phyloP scores from a whole-genome alignment of 495 filamentous ascomycete genomes.

The Annulohypoxylon nitens region DNA sequence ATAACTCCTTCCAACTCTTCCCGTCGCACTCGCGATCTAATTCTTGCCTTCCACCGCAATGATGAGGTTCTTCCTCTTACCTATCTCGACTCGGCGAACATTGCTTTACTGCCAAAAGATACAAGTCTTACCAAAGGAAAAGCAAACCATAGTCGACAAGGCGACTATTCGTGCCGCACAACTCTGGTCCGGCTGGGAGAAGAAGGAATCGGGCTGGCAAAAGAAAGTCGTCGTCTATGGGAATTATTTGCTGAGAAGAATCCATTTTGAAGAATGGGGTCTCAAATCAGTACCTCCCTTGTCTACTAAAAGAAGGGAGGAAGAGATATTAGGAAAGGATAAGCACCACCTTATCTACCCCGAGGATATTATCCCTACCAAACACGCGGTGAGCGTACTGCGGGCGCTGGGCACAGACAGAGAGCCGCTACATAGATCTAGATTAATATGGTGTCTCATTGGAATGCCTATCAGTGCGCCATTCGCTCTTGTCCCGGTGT shows the following conservation, averaged over 20 bases:
- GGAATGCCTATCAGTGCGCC: constrained; percentile 88
- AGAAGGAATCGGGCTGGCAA: constrained; percentile 86
- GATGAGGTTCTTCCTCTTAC: constrained; percentile 96
- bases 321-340: constrained; percentile 72
- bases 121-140: constrained; percentile 58
- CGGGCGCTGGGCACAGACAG: constrained; percentile 79
- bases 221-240: constrained; percentile 86
- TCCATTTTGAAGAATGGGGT: constrained; percentile 97
- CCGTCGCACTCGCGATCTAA: constrained; percentile 15
- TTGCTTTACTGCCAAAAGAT: constrained; percentile 92
- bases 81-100: constrained; percentile 90
- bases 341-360: constrained; percentile 86
- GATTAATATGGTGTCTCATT: constrained; percentile 82
- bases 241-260: constrained; percentile 84
- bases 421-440: constrained; percentile 78
- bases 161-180: constrained; percentile 74
- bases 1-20: background rate
- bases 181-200: constrained; percentile 90
- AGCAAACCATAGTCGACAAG: constrained; percentile 71
- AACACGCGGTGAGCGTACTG: constrained; percentile 71
- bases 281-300: constrained; percentile 93
- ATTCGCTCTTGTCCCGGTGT: constrained; percentile 86
- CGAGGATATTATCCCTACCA: constrained; percentile 71
- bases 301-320: constrained; percentile 71
- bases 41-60: constrained; percentile 45